phyloP scores from a whole-genome alignment of 1,139 yeast species.

The Scheffersomyces titani region DNA sequence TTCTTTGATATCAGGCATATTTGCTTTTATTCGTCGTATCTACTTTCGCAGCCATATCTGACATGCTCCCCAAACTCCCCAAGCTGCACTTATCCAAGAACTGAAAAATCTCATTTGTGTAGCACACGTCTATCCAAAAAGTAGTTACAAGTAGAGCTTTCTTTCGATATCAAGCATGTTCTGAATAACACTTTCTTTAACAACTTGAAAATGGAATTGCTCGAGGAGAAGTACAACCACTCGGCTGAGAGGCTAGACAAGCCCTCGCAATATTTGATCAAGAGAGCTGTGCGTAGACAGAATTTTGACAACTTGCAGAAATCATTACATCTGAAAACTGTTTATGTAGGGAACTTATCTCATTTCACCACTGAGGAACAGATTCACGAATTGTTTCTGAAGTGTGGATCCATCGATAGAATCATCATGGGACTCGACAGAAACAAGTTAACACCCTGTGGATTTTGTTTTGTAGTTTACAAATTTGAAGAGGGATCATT shows the following conservation, averaged over 20 bases:
- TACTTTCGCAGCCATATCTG: background rate
- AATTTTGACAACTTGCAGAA: slow-evolving; percentile 61
- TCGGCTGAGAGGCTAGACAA: slow-evolving; percentile 69
- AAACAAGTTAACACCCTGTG: slow-evolving; percentile 88
- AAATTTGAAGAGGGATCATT: slow-evolving; percentile 67
- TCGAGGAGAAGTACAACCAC: slow-evolving; percentile 54
- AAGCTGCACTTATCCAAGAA: background rate
- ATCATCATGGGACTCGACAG: slow-evolving; percentile 94
- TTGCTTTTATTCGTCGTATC: no score
- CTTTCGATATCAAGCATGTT: background rate
- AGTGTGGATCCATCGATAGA: slow-evolving; percentile 73
- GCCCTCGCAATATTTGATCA: slow-evolving; percentile 73
- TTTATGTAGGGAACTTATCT: slow-evolving; percentile 83
- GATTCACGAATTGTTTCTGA: slow-evolving; percentile 78
- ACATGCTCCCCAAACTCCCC: background rate
- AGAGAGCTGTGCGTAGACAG: slow-evolving; percentile 65
- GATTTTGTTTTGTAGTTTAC: slow-evolving; percentile 89
- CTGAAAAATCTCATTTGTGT: background rate
- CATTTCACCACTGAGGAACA: slow-evolving; percentile 94
- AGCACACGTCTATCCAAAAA: background rate
- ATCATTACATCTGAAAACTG: slow-evolving; percentile 67
- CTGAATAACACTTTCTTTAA: background rate
- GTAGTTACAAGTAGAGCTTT: background rate
- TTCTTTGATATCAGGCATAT: background rate
- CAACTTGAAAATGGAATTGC: slow-evolving; percentile 42